Conservation (phyloP, 2,329 filamentous ascomycete genomes). For the Ceratocystis eucalypticola region DNA sequence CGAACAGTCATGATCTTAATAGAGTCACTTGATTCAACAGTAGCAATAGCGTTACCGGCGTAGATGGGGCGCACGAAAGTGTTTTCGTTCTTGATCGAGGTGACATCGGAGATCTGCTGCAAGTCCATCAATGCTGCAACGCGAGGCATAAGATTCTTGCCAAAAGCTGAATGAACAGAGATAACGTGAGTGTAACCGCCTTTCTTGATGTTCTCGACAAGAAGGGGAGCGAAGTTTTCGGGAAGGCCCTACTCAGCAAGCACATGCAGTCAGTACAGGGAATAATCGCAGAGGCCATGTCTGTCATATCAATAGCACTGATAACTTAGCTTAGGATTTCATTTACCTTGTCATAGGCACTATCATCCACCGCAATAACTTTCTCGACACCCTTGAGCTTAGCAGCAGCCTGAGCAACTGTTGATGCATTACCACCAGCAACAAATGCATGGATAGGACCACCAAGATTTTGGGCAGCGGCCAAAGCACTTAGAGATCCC, state of each 20-base stretch:
- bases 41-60: slow-evolving; percentile 92
- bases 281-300: not conserved
- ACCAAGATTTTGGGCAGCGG: slow-evolving; percentile 74
- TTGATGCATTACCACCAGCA: slow-evolving; percentile 64
- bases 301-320: not conserved
- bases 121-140: slow-evolving; percentile 83
- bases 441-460: slow-evolving; percentile 77
- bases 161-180: slow-evolving; percentile 84
- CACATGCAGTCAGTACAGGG: not conserved
- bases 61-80: slow-evolving; percentile 96
- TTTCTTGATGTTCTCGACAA: slow-evolving; percentile 95
- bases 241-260: slow-evolving; percentile 53
- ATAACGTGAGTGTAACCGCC: slow-evolving; percentile 87
- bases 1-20: slow-evolving; percentile 87
- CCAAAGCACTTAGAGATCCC: slow-evolving; percentile 71
- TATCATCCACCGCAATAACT: slow-evolving; percentile 77
- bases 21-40: slow-evolving; percentile 75
- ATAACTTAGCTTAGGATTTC: not conserved
- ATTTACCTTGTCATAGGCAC: slow-evolving; percentile 74
- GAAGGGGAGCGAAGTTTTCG: slow-evolving; percentile 84
- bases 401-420: slow-evolving; percentile 66
- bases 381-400: slow-evolving; percentile 87
- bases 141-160: slow-evolving; percentile 85
- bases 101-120: slow-evolving; percentile 91
- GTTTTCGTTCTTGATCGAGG: slow-evolving; percentile 70